These are phyloP conservation scores for Termitomyces heimii DNA, from an alignment of 768 basidiomycete genomes.

Conservation along the genomic window DNA sequence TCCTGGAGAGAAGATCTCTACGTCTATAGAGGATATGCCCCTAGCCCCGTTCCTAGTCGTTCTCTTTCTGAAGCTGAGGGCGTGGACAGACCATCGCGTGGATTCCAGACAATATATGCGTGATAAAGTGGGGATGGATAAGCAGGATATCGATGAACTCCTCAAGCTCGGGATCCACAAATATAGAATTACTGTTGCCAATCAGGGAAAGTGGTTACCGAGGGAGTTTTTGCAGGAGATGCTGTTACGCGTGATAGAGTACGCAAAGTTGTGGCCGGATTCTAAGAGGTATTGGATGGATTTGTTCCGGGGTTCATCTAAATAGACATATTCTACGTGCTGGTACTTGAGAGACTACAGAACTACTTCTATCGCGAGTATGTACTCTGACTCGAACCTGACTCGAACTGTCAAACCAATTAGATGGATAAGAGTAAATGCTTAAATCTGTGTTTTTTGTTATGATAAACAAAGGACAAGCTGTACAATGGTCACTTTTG, in stretches of 20 bases:
- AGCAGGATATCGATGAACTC: slow-evolving; percentile 33
- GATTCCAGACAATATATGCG: slow-evolving; percentile 24
- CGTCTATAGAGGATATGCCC: slow-evolving; percentile 21
- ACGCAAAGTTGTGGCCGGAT: slow-evolving; percentile 7
- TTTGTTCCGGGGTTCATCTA: not conserved
- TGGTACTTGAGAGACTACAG: not conserved
- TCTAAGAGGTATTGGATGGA: not conserved
- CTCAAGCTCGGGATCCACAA: slow-evolving; percentile 27
- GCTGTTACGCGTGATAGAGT: slow-evolving; percentile 16
- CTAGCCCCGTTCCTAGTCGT: slow-evolving; percentile 31
- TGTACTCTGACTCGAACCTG: no score
- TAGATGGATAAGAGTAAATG: not conserved
- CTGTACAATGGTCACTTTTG: no score
- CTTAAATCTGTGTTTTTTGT: no score
- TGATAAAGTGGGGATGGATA: slow-evolving; percentile 33
- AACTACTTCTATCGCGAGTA: not conserved
- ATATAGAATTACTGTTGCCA: slow-evolving; percentile 15
- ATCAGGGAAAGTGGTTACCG: slow-evolving; percentile 22
- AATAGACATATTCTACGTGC: not conserved
- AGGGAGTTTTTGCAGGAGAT: slow-evolving; percentile 21
- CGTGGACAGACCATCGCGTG: slow-evolving; percentile 33
- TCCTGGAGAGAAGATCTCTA: slow-evolving; percentile 16
- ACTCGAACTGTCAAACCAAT: no score
- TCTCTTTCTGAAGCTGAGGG: slow-evolving; percentile 36
- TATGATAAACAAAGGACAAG: no score